These are phyloP conservation scores for Mycothermus thermophilus DNA, from an alignment of 495 filamentous ascomycete species.

Conservation along the genomic window DNA sequence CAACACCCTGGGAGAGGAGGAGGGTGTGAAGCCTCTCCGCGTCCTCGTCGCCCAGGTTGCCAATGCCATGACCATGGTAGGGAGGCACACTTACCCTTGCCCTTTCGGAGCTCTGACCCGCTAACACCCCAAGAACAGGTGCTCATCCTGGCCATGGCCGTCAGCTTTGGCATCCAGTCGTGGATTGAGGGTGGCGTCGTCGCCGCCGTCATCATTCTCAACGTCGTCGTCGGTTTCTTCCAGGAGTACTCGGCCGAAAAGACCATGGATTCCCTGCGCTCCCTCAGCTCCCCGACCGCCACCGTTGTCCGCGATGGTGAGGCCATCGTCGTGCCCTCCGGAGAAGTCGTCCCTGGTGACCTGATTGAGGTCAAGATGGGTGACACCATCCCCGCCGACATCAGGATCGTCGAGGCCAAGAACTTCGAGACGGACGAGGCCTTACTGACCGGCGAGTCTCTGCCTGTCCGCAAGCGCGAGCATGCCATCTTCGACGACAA, in stretches of 20 bases:
- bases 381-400: constrained; percentile 64
- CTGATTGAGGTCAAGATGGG: constrained; percentile 61
- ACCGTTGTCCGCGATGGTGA: constrained; percentile 58
- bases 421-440: constrained; percentile 42
- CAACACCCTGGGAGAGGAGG: constrained; percentile 37
- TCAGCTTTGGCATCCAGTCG: constrained; percentile 66
- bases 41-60: constrained; percentile 42
- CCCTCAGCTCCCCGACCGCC: constrained; percentile 66
- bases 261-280: constrained; percentile 67
- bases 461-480: constrained; percentile 29
- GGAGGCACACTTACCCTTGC: background rate
- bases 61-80: constrained; percentile 40
- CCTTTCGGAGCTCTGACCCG: background rate
- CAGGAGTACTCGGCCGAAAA: constrained; percentile 84
- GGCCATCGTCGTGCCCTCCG: constrained; percentile 60
- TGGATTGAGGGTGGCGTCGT: constrained; percentile 80
- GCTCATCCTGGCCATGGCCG: constrained; percentile 68
- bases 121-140: constrained; percentile 18
- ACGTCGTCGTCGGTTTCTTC: constrained; percentile 61
- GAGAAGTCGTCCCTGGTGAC: constrained; percentile 72
- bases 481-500: constrained; percentile 17
- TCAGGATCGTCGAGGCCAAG: constrained; percentile 59
- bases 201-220: constrained; percentile 64
- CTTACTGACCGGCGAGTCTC: constrained; percentile 54
- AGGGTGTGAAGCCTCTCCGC: constrained; percentile 36